Evolutionary conservation across 306 rosid genomes (phyloP), one percentile per base, ranked within the genome.

Genomic region (Begonia fuchsioides): DNA sequence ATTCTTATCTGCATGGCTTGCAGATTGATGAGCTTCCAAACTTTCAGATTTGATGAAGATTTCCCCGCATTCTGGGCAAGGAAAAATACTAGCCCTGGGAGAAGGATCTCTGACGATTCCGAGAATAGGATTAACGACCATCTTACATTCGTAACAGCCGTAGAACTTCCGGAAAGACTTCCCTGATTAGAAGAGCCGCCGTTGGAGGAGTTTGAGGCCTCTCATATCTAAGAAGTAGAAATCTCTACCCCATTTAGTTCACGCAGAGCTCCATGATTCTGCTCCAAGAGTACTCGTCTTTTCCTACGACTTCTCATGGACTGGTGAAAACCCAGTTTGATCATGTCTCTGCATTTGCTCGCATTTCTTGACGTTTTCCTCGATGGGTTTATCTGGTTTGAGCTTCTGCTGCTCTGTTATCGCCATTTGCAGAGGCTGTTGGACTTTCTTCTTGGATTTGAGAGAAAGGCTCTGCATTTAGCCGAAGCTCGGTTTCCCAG

Each of bases 331-430:
- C 56, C 64, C 73, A 13, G 72, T 55, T 58, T 81, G n/a, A n/a
- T n/a, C 95, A 12, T 86, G 90, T 59, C 81, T 74, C 47, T 83
- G 79, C 94, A 85, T 71, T 61, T 90, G 84, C 97, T 90, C 84
- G 76, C 61, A 43, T 53, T 84, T 88, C 75, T 81, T 88, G 62
- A 59, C 55, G 63, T 38, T 71, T 38, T 80, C 85, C 55, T 90
- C 94, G n/a, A 58, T 13, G 53, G 62, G 50, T 59, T 72, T 65
- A 44, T 78, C 87, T 41, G 67, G 69, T 71, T 68, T 70, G 35
- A 69, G 69, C 74, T 76, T 76, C 16, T 38, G 68, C 61, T 15
- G 75, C 45, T 72, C 67, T 55, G 68, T 68, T 59, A 53, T 64
- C 10, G 62, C 55, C 47, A 61, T 65, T 32, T 70, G 75, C 10